Conservation (phyloP, 345 rosid species). For the Pistacia atlantica region DNA sequence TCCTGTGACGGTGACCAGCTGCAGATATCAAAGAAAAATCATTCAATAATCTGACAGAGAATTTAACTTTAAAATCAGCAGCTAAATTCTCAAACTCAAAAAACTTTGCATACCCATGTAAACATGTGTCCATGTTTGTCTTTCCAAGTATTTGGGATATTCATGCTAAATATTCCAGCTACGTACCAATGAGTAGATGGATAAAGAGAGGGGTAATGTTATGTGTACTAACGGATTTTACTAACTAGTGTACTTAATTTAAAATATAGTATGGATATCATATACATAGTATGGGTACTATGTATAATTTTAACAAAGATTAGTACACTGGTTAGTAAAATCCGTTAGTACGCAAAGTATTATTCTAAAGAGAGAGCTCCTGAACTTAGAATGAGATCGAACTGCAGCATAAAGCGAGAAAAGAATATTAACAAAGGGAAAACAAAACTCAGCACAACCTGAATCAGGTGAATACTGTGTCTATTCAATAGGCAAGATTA, state of each 20-base stretch:
- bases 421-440: neutral
- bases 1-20: slow-evolving; percentile 73
- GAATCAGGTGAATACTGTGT: slow-evolving; percentile 82
- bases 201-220: slow-evolving; percentile 34
- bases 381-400: slow-evolving; percentile 76
- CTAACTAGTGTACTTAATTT: too few species aligned
- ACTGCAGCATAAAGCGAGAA: slow-evolving; percentile 44
- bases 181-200: slow-evolving; percentile 66
- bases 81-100: slow-evolving; percentile 3
- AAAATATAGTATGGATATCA: too few species aligned
- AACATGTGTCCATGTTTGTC: slow-evolving; percentile 65
- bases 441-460: slow-evolving; percentile 44
- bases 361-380: slow-evolving; percentile 55
- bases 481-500: neutral
- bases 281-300: too few species aligned
- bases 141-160: slow-evolving; percentile 92
- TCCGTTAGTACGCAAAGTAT: too few species aligned
- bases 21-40: slow-evolving; percentile 7
- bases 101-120: slow-evolving; percentile 59
- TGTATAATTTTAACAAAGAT: too few species aligned
- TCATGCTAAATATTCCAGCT: slow-evolving; percentile 90
- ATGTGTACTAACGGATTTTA: too few species aligned
- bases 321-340: too few species aligned
- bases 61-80: neutral
- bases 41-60: neutral